phyloP scores from a whole-genome alignment of 345 rosid genomes.

The Capsella bursapastoris region DNA sequence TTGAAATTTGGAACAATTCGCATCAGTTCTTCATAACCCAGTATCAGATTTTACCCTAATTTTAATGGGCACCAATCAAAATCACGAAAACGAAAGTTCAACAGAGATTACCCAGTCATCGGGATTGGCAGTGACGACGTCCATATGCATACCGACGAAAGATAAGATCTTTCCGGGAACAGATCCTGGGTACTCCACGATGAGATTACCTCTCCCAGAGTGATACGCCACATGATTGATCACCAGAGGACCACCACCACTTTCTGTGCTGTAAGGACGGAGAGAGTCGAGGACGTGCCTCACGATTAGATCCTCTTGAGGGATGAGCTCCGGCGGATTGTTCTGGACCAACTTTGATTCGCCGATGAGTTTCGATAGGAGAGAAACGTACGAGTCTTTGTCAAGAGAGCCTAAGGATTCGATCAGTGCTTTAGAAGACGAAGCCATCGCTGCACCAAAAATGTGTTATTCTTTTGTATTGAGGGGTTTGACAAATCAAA shows the following conservation, averaged over 20 bases:
- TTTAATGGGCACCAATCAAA: neutral
- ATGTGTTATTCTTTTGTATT: too few species aligned
- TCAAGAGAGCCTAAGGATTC: constrained; percentile 63
- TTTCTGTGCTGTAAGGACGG: constrained; percentile 74
- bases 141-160: constrained; percentile 99
- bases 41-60: neutral
- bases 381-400: constrained; percentile 67
- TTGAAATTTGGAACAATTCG: constrained; percentile 3
- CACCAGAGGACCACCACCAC: constrained; percentile 86
- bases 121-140: constrained; percentile 96
- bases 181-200: constrained; percentile 98
- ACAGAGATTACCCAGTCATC: constrained; percentile 68
- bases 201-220: constrained; percentile 83
- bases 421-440: constrained; percentile 38
- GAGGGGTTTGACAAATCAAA: neutral
- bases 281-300: constrained; percentile 78
- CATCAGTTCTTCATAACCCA: constrained; percentile 14
- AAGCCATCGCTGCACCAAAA: neutral
- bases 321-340: constrained; percentile 95
- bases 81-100: constrained; percentile 16
- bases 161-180: constrained; percentile 82
- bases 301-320: constrained; percentile 84
- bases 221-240: constrained; percentile 74
- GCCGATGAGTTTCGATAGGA: constrained; percentile 74
- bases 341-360: constrained; percentile 83